Percentiles rank a stretch among this genome's conserved stretches.
Conservation (phyloP, 495 filamentous ascomycete species). For the Bombardia bombarda region DNA sequence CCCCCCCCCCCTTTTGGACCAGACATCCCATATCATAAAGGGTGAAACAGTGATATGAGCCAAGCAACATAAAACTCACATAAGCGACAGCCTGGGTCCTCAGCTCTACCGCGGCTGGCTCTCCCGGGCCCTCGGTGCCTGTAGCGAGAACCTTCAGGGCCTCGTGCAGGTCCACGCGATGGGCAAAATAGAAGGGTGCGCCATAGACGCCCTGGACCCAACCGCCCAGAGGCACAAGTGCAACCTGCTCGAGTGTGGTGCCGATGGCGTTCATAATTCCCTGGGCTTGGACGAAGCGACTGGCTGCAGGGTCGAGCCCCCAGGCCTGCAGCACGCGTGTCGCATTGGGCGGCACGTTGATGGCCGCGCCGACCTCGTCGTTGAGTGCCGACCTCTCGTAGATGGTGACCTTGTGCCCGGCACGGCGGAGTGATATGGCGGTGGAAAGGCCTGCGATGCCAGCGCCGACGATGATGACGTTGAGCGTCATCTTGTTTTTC, state of each 20-base stretch:
- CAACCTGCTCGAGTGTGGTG: slow-evolving; percentile 24
- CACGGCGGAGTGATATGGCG: slow-evolving; percentile 39
- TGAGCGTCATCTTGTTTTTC: slow-evolving; percentile 16
- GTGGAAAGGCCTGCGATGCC: slow-evolving; percentile 46
- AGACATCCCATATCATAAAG: too few relatives aligned
- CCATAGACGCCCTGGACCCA: slow-evolving; percentile 9
- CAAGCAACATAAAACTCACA: slow-evolving; percentile 17
- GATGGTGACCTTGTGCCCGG: slow-evolving; percentile 44
- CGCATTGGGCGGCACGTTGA: slow-evolving; percentile 42
- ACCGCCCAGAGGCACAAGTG: slow-evolving; percentile 11
- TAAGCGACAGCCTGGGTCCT: slow-evolving; percentile 18
- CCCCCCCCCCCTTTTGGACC: background rate
- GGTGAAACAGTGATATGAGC: too few relatives aligned
- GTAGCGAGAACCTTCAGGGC: slow-evolving; percentile 32
- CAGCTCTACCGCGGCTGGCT: slow-evolving; percentile 28
- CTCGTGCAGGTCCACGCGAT: slow-evolving; percentile 35
- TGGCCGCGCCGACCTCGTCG: slow-evolving; percentile 49
- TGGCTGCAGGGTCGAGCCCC: slow-evolving; percentile 32
- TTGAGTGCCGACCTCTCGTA: slow-evolving; percentile 42
- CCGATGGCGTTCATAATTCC: slow-evolving; percentile 26
- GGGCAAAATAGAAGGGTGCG: slow-evolving; percentile 15
- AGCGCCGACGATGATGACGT: slow-evolving; percentile 43
- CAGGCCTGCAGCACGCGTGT: slow-evolving; percentile 35
- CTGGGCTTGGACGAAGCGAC: slow-evolving; percentile 21
- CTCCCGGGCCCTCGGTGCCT: slow-evolving; percentile 22